Evolutionary conservation across 352 stramenopile species (phyloP), one percentile per base, ranked within the genome.

Genomic region (Globisporangium cederbergense): DNA sequence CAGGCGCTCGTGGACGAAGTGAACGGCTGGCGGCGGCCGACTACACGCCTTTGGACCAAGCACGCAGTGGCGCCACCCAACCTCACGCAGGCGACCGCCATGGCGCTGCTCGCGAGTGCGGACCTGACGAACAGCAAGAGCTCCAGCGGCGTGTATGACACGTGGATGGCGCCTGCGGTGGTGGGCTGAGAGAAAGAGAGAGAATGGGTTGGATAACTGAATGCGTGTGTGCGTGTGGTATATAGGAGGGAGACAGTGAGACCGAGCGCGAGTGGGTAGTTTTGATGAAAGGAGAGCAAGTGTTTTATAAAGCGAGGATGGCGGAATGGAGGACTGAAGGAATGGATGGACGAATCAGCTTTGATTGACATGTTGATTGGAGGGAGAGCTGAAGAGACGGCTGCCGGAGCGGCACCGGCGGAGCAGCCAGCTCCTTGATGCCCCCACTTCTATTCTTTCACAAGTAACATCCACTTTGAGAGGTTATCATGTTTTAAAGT

Each of bases 1-100:
- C 58, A 76, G 28, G 42, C 68, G 22, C 69, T 88, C 40, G 77
- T 81, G 28, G 38, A 67, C 8, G 73, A 81, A 38, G 64, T 88
- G 20, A 78, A 80, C 38, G 55, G 47, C 34, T 72, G 73, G 42
- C 76, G 82, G n/a, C 82, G 83, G 59, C 77, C 78, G 9, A 64
- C 10, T 30, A 60, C 67, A 43, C 83, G 79, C 30, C 50, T 91
- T 30, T 91, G 82, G 76, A 71, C 67, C 46, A 42, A 70, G 25
- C 25, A 60, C 9, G 51, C 60, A 9, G 45, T 9, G 5, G 16
- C 51, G 2, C 38, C 60, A 2, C 10, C 14, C 9, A 59, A 52
- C 18, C 28, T 59, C 16, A 66, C 51, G 40, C 60, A 52, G n/a
- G 60, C 54, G 18, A 46, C 16, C 20, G 60, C 51, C 0, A 52